Evolutionary conservation across 169 alveolate genomes (phyloP).

Genomic region (Cryptosporidium bovis): DNA sequence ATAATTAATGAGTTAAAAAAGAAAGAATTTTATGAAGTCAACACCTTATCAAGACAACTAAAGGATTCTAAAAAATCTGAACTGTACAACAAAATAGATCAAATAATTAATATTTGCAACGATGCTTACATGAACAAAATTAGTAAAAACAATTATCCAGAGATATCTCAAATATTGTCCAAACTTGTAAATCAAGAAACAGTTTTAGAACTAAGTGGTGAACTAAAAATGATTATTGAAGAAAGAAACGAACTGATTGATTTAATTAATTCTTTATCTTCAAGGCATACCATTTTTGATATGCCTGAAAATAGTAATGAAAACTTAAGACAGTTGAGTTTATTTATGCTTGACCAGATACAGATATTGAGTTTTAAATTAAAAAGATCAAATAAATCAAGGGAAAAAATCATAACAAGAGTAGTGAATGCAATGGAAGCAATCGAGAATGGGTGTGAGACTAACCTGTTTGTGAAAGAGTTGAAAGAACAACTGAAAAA

Average conservation of each 20-base stretch:
- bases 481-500: no score
- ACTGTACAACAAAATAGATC: background rate
- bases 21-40: conserved; percentile 13
- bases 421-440: conserved; percentile 15
- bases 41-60: conserved; percentile 4
- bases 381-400: conserved; percentile 7
- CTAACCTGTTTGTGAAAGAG: no score
- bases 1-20: conserved; percentile 4
- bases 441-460: background rate
- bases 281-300: background rate
- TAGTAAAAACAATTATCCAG: background rate
- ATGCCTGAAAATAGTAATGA: background rate
- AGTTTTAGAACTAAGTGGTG: background rate
- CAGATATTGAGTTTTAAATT: conserved; percentile 46
- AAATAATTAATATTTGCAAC: background rate
- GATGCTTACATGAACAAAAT: background rate
- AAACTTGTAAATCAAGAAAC: background rate
- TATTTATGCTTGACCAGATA: conserved; percentile 37
- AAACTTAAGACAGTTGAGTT: conserved; percentile 23
- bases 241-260: conserved; percentile 12
- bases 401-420: conserved; percentile 2
- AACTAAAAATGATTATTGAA: conserved; percentile 1
- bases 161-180: background rate
- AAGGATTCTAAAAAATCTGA: background rate
- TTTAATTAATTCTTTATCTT: background rate